phyloP scores from a whole-genome alignment of 2,329 filamentous ascomycete genomes.

The Metarhizium guizhouense region DNA sequence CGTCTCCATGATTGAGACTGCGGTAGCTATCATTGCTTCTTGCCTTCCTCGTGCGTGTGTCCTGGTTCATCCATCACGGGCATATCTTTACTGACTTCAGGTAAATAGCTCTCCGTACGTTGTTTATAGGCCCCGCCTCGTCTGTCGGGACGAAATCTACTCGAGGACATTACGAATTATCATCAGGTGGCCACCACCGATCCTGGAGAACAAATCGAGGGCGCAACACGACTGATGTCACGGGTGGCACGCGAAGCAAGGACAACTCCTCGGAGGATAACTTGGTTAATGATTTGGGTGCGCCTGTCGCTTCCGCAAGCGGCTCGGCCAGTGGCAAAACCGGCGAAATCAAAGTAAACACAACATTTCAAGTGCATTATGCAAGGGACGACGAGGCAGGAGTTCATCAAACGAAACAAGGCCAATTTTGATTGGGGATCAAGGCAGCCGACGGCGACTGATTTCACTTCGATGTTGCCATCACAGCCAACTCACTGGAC shows the following conservation, averaged over 20 bases:
- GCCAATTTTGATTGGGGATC: neutral
- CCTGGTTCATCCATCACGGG: neutral
- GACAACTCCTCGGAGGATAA: neutral
- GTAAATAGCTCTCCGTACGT: neutral
- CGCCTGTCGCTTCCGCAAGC: neutral
- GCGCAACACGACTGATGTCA: neutral
- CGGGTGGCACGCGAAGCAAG: neutral
- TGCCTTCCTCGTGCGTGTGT: constrained; percentile 23
- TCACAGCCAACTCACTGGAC: too few species aligned
- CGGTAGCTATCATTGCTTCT: constrained; percentile 29
- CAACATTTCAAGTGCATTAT: neutral
- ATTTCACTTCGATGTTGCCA: too few species aligned
- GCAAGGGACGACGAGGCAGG: neutral
- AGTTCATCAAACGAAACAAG: neutral
- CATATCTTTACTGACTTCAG: neutral
- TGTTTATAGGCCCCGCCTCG: neutral
- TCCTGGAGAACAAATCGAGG: neutral
- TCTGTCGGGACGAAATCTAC: neutral
- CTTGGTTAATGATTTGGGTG: neutral
- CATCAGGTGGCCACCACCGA: neutral
- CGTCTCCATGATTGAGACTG: constrained; percentile 27
- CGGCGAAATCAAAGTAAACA: neutral
- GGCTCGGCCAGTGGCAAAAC: neutral
- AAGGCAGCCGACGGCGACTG: too few species aligned
- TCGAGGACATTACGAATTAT: neutral